Base-by-base conservation (phyloP, 306 rosid species). In the Albizia julibrissin region DNA sequence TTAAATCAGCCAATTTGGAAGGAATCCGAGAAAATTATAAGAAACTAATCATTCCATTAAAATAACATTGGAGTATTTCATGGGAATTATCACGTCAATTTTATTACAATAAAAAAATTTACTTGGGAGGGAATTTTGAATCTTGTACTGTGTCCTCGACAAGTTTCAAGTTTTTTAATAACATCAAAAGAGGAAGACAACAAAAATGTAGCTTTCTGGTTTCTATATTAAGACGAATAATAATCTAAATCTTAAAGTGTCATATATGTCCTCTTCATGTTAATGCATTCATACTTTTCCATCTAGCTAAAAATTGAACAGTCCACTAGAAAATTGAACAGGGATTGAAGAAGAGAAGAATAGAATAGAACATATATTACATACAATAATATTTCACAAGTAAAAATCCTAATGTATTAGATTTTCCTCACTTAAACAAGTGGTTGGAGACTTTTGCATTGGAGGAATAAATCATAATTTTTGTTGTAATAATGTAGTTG, bases 221-320 rank as follows among this genome's bases (percentile, higher is more conserved):
- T 70, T 40, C 61, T 69, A 27, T 21, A 40, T 39, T 43, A 21
- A 40, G 56, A 56, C 14, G 56, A 47, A 47, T 47, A 47, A 47
- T 47, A 15, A 14, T 15, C 54, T 47, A 43, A 46, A 44, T 43
- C 40, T 47, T 42, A 59, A 26, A 31, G 6, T 22, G 14, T 22
- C 26, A 44, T n/a, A n/a, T n/a, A n/a, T 10, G 78, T 59, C 58
- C 56, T 75, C 71, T 50, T 29, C 77, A 72, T 13, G 40, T 59
- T 34, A 76, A 26, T 10, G 10, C 4, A 58, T 22, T 58, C 6
- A 3, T 3, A n/a, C 29, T 22, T 22, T 22, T 10, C 13, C 65
- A 31, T n/a, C 14, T 22, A 9, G 31, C 29, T 22, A 14, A 46
- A 13, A 11, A 2, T 2, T 11, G 54, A 47, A 12, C 54, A 47